Evolutionary conservation across 2,329 filamentous ascomycete genomes (phyloP), one percentile per base, ranked within the genome.

Genomic region (Beauveria australis): DNA sequence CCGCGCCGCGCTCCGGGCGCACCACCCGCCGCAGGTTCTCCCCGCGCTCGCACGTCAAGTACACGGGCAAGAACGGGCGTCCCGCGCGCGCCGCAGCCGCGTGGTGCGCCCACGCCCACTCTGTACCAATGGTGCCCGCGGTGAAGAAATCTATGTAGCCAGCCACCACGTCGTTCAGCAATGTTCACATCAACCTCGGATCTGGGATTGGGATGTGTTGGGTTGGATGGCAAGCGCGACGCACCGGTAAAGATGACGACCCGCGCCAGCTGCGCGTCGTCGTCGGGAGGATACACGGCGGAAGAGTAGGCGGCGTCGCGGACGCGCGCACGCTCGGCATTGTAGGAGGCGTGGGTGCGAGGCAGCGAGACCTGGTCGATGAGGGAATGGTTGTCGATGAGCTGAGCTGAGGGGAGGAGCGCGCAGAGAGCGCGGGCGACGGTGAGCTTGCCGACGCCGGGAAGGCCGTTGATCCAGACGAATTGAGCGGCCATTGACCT

Each of bases 401-500:
- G 59, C 30, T 66, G 63, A 12, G 68, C 66, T 19, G 54, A 51
- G 0, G 66, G 64, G 6, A 73, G 49, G 37, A 69, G 64, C 30
- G 64, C 66, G 41, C 67, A 62, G 5, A 72, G 61, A 52, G 70
- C 70, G 9, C 64, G 66, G 0, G 70, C 71, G 22, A 72, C 61
- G 7, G 70, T 71, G 30, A 70, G 64, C 61, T 73, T 72, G 53
- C 70, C 70, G 28, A 70, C 66, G 33, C 67, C 70, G 12, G 71
- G 69, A 58, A 69, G 69, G 46, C 70, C 70, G 60, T 71, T 71
- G 62, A 72, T 70, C 65, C 71, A 72, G 47, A 73, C 66, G 49
- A 63, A 65, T 10, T 53, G 37, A n/a, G 53, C 63, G 22, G 44
- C 47, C 48, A 61, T 61, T 37, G 5, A 16, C 12, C 44, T 22